Base-by-base conservation (phyloP, 2,329 filamentous ascomycete genomes). In the Onygenales sp. region DNA sequence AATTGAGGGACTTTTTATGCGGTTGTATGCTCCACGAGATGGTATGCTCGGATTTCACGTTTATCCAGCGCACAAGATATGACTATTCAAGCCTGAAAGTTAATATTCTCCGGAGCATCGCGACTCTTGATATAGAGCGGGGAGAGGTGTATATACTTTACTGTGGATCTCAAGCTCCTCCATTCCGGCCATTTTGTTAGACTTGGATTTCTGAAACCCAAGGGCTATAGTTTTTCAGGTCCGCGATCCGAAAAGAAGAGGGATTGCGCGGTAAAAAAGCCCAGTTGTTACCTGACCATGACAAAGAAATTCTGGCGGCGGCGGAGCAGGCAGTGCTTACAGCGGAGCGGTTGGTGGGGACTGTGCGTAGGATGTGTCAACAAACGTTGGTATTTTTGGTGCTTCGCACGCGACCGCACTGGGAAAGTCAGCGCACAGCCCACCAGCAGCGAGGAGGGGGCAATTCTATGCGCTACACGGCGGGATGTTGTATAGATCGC, bases 11-110 rank as follows among this genome's bases (percentile, higher is more conserved):
- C 74, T 96, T 97, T 76, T 95, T 97, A 71, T 97, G 90, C 43
- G 93, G 93, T 67, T 97, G 91, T 41, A 98, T 83, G 65, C 89
- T 96, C 93, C 93, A 98, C 13, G 91, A 95, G 63, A 98, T 90
- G 50, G 91, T 95, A 70, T 95, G 86, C 52, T 87, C 87, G 59
- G 89, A 85, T 53, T 90, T 85, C 61, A 96, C 92, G 67, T 89
- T 86, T 62, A 96, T 88, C 92, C 93, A 98, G 66, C 93, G 89
- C 54, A 98, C 89, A 63, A 98, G 90, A 74, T 98, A 98, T 59
- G 90, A 95, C 93, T 97, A 61, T 57, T 46, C 43, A 38, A 50
- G 57, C 63, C 56, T 64, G 59, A 58, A 39, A 54, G n/a, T 17
- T 14, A 33, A 7, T 11, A 27, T 27, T 27, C 21, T 27, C 21